Evolutionary conservation across 768 basidiomycete genomes (phyloP).

Genomic region (Mycena floridula): DNA sequence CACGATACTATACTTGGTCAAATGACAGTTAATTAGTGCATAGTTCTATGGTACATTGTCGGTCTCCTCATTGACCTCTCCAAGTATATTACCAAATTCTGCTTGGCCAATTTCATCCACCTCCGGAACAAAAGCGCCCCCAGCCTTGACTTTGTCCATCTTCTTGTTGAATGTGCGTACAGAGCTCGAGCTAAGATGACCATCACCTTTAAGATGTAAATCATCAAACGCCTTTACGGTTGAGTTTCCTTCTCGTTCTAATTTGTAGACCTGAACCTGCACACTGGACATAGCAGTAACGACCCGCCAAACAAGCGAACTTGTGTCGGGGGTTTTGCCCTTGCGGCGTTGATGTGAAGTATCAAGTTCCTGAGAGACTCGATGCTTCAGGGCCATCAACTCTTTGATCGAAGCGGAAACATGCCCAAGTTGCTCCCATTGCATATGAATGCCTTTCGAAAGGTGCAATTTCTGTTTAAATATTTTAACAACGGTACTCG

Average conservation of each 20-base stretch:
- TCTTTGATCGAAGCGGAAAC: slow-evolving; percentile 10
- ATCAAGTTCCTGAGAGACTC: slow-evolving; percentile 2
- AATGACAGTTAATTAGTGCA: too few species aligned
- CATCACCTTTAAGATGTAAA: neutral
- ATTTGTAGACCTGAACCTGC: neutral
- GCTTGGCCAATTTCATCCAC: neutral
- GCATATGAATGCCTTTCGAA: slow-evolving; percentile 9
- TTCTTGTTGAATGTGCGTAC: slow-evolving; percentile 6
- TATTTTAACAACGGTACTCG: neutral
- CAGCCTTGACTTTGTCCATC: neutral
- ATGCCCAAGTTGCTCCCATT: slow-evolving; percentile 10
- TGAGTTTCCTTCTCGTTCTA: neutral
- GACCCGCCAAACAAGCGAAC: slow-evolving; percentile 4
- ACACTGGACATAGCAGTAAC: neutral
- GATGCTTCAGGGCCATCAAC: slow-evolving; percentile 7
- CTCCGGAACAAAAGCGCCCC: neutral
- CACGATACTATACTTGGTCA: too few species aligned
- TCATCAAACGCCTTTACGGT: neutral
- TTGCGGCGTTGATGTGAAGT: slow-evolving; percentile 9
- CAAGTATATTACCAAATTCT: too few species aligned
- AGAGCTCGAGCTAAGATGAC: neutral
- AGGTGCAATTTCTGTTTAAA: slow-evolving; percentile 7
- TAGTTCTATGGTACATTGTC: too few species aligned
- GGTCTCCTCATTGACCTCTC: too few species aligned
- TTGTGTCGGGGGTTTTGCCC: slow-evolving; percentile 3